Evolutionary conservation across 805 yeast genomes (phyloP).

Genomic region (Yamadazyma scolyti): DNA sequence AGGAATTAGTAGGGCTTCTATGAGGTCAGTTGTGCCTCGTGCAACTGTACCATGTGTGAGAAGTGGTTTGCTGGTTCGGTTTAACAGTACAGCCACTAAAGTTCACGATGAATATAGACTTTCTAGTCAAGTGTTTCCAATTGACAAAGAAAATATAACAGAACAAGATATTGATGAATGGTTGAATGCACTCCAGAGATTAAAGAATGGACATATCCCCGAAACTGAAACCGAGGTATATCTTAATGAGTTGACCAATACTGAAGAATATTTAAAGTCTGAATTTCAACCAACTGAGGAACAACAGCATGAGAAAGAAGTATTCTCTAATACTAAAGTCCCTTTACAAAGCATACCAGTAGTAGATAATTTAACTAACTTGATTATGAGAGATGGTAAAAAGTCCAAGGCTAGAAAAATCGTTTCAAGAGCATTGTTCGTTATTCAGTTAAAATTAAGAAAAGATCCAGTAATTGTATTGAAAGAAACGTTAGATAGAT

Average conservation of each 20-base stretch:
- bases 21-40: too few relatives aligned
- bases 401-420: slow-evolving; percentile 74
- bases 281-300: slow-evolving; percentile 58
- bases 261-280: slow-evolving; percentile 30
- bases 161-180: slow-evolving; percentile 45
- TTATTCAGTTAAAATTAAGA: slow-evolving; percentile 69
- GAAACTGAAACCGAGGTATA: slow-evolving; percentile 34
- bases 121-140: slow-evolving; percentile 38
- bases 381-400: slow-evolving; percentile 90
- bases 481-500: slow-evolving; percentile 67
- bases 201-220: slow-evolving; percentile 29
- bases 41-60: too few relatives aligned
- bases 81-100: too few relatives aligned
- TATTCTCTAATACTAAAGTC: slow-evolving; percentile 46
- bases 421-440: slow-evolving; percentile 73
- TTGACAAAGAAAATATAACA: slow-evolving; percentile 31
- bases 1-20: too few relatives aligned
- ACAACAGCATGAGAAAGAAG: slow-evolving; percentile 57
- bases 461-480: slow-evolving; percentile 76
- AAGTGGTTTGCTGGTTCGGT: too few relatives aligned
- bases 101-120: too few relatives aligned
- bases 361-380: slow-evolving; percentile 71
- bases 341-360: slow-evolving; percentile 69
- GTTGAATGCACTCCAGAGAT: slow-evolving; percentile 40
- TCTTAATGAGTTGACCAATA: slow-evolving; percentile 34